These are phyloP conservation scores for Aschersonia sp. DNA, from an alignment of 2,329 filamentous ascomycete species.

Conservation along the genomic window DNA sequence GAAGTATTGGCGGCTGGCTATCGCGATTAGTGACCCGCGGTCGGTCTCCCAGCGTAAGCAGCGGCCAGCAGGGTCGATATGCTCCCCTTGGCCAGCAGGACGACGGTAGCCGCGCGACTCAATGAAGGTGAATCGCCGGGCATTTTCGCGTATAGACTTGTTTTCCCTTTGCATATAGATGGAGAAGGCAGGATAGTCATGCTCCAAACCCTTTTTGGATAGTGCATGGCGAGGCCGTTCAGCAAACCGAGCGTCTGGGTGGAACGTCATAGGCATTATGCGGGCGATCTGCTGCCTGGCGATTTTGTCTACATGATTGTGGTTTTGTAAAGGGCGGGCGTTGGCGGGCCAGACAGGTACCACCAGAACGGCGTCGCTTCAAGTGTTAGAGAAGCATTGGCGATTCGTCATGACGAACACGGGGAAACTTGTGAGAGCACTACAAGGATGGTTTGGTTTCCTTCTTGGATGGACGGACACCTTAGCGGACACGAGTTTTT, in stretches of 20 bases:
- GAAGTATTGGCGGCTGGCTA: constrained; percentile 35
- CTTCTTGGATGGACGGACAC: too few relatives aligned
- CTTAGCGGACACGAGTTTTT: too few relatives aligned
- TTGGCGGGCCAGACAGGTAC: too few relatives aligned
- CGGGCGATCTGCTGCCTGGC: neutral
- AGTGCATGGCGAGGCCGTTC: neutral
- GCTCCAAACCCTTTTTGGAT: neutral
- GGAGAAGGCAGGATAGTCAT: neutral
- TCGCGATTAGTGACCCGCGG: constrained; percentile 24
- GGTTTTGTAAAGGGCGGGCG: too few relatives aligned
- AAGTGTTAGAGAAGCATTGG: too few relatives aligned
- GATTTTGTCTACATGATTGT: neutral
- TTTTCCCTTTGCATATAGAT: constrained; percentile 23
- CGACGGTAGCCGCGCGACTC: constrained; percentile 14
- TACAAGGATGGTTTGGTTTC: too few relatives aligned
- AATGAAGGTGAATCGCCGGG: constrained; percentile 9
- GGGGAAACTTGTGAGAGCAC: too few relatives aligned
- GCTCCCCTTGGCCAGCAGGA: constrained; percentile 26
- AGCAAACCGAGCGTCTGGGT: neutral
- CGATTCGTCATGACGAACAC: too few relatives aligned
- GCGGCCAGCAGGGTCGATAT: constrained; percentile 24
- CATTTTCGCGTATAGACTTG: constrained; percentile 10
- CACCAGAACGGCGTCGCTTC: too few relatives aligned
- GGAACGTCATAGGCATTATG: too few relatives aligned
- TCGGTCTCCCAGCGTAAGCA: constrained; percentile 21